Evolutionary conservation across 2,329 filamentous ascomycete genomes (phyloP).

Genomic region (Anthostomella pinea): DNA sequence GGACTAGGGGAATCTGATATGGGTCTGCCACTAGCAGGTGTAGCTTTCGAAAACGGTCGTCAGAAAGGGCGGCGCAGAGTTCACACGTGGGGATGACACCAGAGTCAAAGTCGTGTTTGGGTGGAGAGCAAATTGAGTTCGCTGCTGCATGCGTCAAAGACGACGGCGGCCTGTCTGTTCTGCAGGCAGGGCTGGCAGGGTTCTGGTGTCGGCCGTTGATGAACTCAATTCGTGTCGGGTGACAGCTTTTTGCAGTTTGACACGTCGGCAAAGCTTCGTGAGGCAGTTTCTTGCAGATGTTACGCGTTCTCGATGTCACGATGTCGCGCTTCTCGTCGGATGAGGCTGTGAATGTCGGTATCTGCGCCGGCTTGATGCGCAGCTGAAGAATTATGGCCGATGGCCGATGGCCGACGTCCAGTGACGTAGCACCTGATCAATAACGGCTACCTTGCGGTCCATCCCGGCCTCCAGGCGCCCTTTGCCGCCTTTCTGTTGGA

Average conservation of each 20-base stretch:
- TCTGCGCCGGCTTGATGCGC: no score
- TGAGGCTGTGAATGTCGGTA: no score
- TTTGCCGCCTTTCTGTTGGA: no score
- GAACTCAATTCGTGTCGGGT: conserved; percentile 8
- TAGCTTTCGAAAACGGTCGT: no score
- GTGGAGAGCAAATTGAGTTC: no score
- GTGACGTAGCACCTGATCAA: conserved; percentile 11
- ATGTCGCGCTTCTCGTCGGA: conserved; percentile 16
- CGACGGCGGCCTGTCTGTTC: background rate
- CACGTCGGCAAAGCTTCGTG: no score
- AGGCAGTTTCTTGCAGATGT: background rate
- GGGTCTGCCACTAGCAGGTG: background rate
- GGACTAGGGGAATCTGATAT: conserved; percentile 14
- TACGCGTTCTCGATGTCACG: conserved; percentile 2
- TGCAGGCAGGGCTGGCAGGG: conserved; percentile 1
- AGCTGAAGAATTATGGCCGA: conserved; percentile 9
- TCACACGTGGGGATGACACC: no score
- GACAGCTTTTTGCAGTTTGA: background rate
- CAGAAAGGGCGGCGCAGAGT: no score
- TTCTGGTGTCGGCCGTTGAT: conserved; percentile 4
- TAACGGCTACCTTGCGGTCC: background rate
- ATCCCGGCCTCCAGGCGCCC: no score
- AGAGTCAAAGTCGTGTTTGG: no score
- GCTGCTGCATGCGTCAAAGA: no score
- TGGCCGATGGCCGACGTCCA: conserved; percentile 2